Conservation (phyloP, 192 early-diverging fungal genomes). For the Backusella morwellensis region DNA sequence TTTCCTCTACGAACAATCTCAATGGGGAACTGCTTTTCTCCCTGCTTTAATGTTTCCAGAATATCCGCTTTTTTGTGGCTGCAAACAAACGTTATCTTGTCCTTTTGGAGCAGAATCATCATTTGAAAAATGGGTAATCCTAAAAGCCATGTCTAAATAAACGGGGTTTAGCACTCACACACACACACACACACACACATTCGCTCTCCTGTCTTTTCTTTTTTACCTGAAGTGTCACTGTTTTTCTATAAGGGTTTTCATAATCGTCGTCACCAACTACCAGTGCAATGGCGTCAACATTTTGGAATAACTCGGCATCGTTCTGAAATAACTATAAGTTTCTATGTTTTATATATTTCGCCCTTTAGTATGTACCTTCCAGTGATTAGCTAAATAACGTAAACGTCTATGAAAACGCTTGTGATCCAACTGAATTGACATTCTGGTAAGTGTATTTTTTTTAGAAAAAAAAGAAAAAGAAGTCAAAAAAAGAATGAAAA, state of each 20-base stretch:
- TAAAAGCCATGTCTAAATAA: conserved; percentile 85
- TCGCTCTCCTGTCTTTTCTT: too few species aligned
- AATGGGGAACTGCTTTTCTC: conserved; percentile 61
- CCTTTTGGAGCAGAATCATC: conserved; percentile 70
- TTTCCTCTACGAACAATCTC: conserved; percentile 79
- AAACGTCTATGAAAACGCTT: conserved; percentile 47
- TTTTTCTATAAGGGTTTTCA: conserved; percentile 71
- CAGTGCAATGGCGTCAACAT: conserved; percentile 59
- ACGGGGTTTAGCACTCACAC: too few species aligned
- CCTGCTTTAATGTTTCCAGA: conserved; percentile 64
- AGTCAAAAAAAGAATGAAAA: not conserved
- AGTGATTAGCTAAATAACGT: conserved; percentile 30
- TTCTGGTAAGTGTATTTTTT: not conserved
- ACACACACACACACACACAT: too few species aligned
- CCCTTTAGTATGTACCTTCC: conserved; percentile 37
- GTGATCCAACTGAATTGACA: conserved; percentile 28
- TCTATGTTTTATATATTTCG: not conserved
- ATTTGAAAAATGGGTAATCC: conserved; percentile 93
- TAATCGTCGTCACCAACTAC: conserved; percentile 69
- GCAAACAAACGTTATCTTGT: conserved; percentile 76
- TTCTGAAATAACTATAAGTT: not conserved
- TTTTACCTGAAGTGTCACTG: conserved; percentile 62
- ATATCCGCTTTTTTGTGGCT: conserved; percentile 74
- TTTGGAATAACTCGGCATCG: conserved; percentile 46
- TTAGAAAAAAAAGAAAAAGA: conserved; percentile 6